Percentiles rank a stretch among this genome's conserved stretches.
These are phyloP conservation scores for Iris pallida DNA, from an alignment of 116 monocot species.

Conservation along the genomic window DNA sequence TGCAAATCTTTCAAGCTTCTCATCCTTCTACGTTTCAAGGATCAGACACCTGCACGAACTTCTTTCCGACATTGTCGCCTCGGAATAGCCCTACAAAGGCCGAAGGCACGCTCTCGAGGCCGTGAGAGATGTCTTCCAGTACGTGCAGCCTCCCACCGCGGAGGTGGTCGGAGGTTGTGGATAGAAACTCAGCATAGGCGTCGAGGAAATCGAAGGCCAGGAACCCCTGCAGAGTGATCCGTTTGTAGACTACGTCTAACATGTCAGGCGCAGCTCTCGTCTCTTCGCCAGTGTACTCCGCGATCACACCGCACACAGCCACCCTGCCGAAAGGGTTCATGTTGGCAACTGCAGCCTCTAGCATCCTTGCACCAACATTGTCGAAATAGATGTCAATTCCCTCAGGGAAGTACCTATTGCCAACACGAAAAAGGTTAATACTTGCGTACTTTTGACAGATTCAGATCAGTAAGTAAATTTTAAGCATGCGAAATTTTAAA, in stretches of 20 bases:
- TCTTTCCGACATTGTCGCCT: conserved; percentile 46
- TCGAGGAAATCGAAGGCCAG: conserved; percentile 16
- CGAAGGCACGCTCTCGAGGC: conserved; percentile 25
- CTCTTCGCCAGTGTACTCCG: conserved; percentile 22
- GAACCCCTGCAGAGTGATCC: conserved; percentile 33
- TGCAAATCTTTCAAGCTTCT: too few relatives aligned
- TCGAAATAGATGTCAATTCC: conserved; percentile 47
- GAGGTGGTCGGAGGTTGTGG: conserved; percentile 19
- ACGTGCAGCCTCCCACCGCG: conserved; percentile 21
- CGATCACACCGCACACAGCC: conserved; percentile 36
- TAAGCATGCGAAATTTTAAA: too few relatives aligned
- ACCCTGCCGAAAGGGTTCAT: conserved; percentile 41
- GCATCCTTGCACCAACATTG: conserved; percentile 24
- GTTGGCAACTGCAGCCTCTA: conserved; percentile 41
- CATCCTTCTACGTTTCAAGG: not conserved
- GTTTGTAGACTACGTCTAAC: conserved; percentile 31
- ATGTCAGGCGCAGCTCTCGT: conserved; percentile 20
- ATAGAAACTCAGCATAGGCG: conserved; percentile 11
- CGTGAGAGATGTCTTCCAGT: conserved; percentile 38
- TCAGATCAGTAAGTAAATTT: too few relatives aligned
- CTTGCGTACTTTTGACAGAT: too few relatives aligned
- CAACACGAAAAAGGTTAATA: too few relatives aligned
- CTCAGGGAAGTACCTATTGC: conserved; percentile 35
- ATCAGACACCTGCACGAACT: conserved; percentile 24
- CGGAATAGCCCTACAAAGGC: conserved; percentile 33